A percentile compares a stretch with the other conserved stretches of the same genome.
These are phyloP conservation scores for Fusarium buharicum DNA, from an alignment of 2,329 filamentous ascomycete genomes.

Conservation along the genomic window DNA sequence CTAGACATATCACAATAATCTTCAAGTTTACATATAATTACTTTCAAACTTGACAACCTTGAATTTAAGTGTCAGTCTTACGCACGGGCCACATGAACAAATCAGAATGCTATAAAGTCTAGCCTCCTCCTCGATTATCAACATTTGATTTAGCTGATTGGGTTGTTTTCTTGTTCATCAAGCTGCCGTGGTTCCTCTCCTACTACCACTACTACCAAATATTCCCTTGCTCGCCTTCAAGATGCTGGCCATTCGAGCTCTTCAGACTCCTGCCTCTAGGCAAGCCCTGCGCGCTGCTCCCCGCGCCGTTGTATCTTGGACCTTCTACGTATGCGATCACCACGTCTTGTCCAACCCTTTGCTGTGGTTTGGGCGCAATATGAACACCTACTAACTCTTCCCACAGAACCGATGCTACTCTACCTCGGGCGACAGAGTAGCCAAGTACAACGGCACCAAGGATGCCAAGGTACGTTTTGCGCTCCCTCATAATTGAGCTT, in stretches of 20 bases:
- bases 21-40: too few species aligned
- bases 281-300: slow-evolving; percentile 80
- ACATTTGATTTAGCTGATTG: too few species aligned
- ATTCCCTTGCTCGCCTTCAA: slow-evolving; percentile 54
- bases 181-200: slow-evolving; percentile 27
- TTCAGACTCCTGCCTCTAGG: slow-evolving; percentile 78
- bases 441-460: slow-evolving; percentile 93
- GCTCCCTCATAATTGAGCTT: slow-evolving; percentile 26
- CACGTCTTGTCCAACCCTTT: slow-evolving; percentile 22
- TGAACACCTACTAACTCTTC: slow-evolving; percentile 33
- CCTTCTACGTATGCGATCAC: slow-evolving; percentile 50
- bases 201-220: slow-evolving; percentile 17
- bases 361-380: slow-evolving; percentile 26
- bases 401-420: slow-evolving; percentile 71
- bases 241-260: slow-evolving; percentile 86
- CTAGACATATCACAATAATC: too few species aligned
- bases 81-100: too few species aligned
- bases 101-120: too few species aligned
- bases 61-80: too few species aligned
- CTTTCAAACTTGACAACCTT: too few species aligned
- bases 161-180: slow-evolving; percentile 21
- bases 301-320: slow-evolving; percentile 60
- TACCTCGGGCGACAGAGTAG: slow-evolving; percentile 75
- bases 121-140: too few species aligned
- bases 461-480: slow-evolving; percentile 78